Base-by-base conservation (phyloP, 2,329 filamentous ascomycete genomes). In the Talaromyces sp. region DNA sequence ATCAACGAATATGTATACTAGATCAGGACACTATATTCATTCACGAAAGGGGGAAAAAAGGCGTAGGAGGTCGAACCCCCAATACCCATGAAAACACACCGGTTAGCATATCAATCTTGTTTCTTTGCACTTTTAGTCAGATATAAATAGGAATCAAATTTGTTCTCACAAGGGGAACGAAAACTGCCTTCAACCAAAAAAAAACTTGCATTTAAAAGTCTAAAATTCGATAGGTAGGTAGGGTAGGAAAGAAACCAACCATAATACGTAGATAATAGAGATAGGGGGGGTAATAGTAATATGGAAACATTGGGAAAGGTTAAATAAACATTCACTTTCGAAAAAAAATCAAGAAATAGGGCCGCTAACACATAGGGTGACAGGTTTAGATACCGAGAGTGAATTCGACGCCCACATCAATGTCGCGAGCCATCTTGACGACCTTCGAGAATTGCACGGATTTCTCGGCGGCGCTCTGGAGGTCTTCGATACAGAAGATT, bases 401-500 rank as follows among this genome's bases (percentile, higher is more conserved):
- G 79, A 96, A 96, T 80, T 96, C 90, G 69, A 97, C 93, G 69
- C 92, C 93, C 65, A 97, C 93, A 71, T 97, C 94, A 71, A 97
- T 97, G 69, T 97, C 92, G 70, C 93, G 89, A 69, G 94, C 90
- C 87, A 96, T 89, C 87, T 97, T 97, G 70, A 99, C 94, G 66
- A 99, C 89, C 85, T 97, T 97, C 70, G 91, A 97, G 78, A 99
- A 93, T 79, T 99, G 93, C 64, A 99, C 94, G 31, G 92, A 89
- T 84, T 96, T 97, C 85, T 97, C 94, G 64, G 94, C 94, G 41
- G 94, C 94, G 73, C 80, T 94, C 80, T 99, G 94, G 69, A 99
- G 85, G 79, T 99, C 94, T 73, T 97, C 93, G 63, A 99, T 97
- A 70, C 90, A 95, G 84, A 99, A 99, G 79, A 99, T 99, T 88